Conservation (phyloP, 345 rosid genomes). For the Dipteronia sinensis region DNA sequence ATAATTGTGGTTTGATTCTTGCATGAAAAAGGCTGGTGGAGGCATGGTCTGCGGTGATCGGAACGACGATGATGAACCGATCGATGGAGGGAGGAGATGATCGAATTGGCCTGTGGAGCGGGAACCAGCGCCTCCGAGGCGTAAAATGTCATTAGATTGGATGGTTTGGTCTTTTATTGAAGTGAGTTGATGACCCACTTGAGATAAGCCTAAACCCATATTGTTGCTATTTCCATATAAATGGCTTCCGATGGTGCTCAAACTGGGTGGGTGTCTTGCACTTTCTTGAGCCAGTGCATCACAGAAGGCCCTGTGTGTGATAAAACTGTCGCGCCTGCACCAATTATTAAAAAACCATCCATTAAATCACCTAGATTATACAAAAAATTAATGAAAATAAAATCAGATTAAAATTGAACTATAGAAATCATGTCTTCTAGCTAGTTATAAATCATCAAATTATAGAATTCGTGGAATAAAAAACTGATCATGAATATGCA, state of each 20-base stretch:
- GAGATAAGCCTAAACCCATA: conserved; percentile 61
- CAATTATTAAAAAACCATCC: conserved; percentile 26
- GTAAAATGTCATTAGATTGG: conserved; percentile 47
- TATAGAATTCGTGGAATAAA: conserved; percentile 24
- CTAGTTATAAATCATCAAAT: conserved; percentile 37
- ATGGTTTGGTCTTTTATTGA: conserved; percentile 34
- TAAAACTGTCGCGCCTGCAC: conserved; percentile 78
- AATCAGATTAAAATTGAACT: neutral
- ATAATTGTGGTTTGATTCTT: conserved; percentile 51
- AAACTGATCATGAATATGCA: neutral
- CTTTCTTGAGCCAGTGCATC: conserved; percentile 85
- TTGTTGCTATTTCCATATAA: conserved; percentile 60
- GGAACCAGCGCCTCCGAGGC: conserved; percentile 48
- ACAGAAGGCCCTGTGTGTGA: conserved; percentile 82
- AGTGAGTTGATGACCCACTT: conserved; percentile 51
- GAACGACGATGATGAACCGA: conserved; percentile 41
- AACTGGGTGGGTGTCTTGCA: conserved; percentile 65
- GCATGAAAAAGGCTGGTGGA: conserved; percentile 54
- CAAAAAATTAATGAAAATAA: conserved; percentile 21
- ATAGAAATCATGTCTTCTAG: conserved; percentile 28
- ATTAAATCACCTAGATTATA: conserved; percentile 26
- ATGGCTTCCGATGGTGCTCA: conserved; percentile 59
- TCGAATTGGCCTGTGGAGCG: conserved; percentile 40
- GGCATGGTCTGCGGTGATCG: conserved; percentile 32
- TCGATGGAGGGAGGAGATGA: conserved; percentile 50